Base-by-base conservation (phyloP, 805 yeast genomes). In the Kazachstania taianensis region DNA sequence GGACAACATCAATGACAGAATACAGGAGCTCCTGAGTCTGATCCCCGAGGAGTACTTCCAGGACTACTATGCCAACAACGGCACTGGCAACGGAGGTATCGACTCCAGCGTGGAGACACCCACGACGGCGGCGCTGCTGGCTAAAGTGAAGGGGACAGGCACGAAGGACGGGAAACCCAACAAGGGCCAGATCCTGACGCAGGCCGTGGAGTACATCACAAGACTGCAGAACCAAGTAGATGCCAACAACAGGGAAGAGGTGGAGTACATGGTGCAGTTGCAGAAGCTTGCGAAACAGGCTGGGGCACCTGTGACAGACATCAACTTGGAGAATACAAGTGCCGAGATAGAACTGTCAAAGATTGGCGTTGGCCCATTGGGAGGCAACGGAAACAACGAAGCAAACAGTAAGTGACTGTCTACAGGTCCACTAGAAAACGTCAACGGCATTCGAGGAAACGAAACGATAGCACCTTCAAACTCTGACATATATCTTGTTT, bases 101-200 rank as follows among this genome's bases (percentile, higher is more conserved):
- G 45, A 42, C 9, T 20, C 42, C n/a, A 38, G 30, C 10, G 28
- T 38, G 19, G 42, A 31, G 17, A 39, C 44, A n/a, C 40, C 45
- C 3, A 26, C 35, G 16, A 34, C 40, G 18, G 24, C 37, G 9
- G 16, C 32, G 6, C 25, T 30, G 2, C 36, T 43, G 7, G 35
- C 45, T 7, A 51, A 44, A 30, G 34, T 41, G 1, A 69, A 66
- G 43, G 70, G 73, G 3, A 65, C 73, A 5, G 89, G 89, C 0
- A 81, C 89, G 1, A 80, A 78, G 43, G 89, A 81, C 48, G 92
- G 89, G 2, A 81, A 79, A 45, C 94, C 94, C 0, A 81, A 81
- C 50, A 82, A 82, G 58, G 94, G 94, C 2, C 89, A 81, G 52
- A 80, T 82, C 2, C 61, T 82, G 40, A 71, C 83, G 7, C 81